These are phyloP conservation scores for Peronospora belbahrii DNA, from an alignment of 352 stramenopile genomes.

Conservation along the genomic window DNA sequence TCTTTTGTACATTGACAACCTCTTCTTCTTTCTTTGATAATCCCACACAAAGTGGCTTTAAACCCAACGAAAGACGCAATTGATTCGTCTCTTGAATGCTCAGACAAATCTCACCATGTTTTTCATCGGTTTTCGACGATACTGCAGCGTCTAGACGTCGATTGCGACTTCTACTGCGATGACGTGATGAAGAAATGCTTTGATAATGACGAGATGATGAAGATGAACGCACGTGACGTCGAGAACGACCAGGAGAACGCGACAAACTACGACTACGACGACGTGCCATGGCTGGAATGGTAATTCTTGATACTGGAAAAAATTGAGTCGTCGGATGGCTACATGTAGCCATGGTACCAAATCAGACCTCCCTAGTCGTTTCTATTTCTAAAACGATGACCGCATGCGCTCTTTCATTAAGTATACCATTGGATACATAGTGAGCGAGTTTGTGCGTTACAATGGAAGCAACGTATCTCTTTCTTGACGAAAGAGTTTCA, in stretches of 20 bases:
- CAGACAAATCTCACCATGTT: constrained; percentile 76
- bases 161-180: constrained; percentile 26
- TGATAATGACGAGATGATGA: constrained; percentile 19
- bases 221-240: constrained; percentile 9
- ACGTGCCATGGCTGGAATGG: constrained; percentile 13
- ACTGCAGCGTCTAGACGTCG: constrained; percentile 11
- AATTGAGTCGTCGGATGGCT: neutral
- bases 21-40: constrained; percentile 38
- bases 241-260: constrained; percentile 22
- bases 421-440: no score
- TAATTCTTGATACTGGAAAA: neutral
- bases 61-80: constrained; percentile 51
- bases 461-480: no score
- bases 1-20: constrained; percentile 66
- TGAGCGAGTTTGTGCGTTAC: no score
- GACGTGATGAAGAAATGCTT: constrained; percentile 17
- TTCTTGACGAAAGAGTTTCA: no score
- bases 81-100: constrained; percentile 82
- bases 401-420: no score
- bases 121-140: constrained; percentile 30
- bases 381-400: no score
- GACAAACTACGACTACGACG: constrained; percentile 23
- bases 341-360: constrained; percentile 3
- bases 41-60: constrained; percentile 62
- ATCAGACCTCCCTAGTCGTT: no score